These are phyloP conservation scores for Hortiboletus campestris DNA, from an alignment of 768 basidiomycete genomes.

Conservation along the genomic window DNA sequence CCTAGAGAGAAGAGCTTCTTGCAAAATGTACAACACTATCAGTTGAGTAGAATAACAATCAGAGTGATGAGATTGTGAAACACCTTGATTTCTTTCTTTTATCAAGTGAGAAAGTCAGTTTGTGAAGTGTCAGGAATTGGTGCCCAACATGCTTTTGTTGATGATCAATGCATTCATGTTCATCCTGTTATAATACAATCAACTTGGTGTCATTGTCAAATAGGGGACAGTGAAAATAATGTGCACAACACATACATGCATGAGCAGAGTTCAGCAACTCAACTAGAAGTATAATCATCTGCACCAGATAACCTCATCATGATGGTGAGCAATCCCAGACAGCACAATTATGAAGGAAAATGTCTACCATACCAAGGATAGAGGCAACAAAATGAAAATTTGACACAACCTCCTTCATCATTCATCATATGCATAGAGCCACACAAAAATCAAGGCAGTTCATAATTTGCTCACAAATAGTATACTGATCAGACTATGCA, in stretches of 20 bases:
- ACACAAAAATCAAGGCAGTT: not conserved
- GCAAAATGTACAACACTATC: too few species aligned
- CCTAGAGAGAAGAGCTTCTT: too few species aligned
- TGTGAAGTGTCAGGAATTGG: too few species aligned
- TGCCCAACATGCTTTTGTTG: too few species aligned
- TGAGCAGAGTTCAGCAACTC: not conserved
- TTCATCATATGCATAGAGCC: not conserved
- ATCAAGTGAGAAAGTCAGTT: too few species aligned
- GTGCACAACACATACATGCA: not conserved
- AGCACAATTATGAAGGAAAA: not conserved
- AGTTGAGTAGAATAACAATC: too few species aligned
- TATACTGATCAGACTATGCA: not conserved
- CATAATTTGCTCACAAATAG: not conserved
- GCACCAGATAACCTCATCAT: not conserved
- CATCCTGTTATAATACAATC: too few species aligned
- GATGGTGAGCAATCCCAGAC: not conserved
- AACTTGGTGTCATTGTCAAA: too few species aligned
- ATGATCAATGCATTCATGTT: too few species aligned
- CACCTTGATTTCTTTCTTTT: too few species aligned
- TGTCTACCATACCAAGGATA: not conserved
- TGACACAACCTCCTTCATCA: not conserved
- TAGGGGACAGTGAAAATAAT: too few species aligned
- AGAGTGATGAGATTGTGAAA: too few species aligned
- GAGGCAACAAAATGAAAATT: not conserved
- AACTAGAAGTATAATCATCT: not conserved